Evolutionary conservation across 2,329 filamentous ascomycete genomes (phyloP).

Genomic region (Knufia fluminis): DNA sequence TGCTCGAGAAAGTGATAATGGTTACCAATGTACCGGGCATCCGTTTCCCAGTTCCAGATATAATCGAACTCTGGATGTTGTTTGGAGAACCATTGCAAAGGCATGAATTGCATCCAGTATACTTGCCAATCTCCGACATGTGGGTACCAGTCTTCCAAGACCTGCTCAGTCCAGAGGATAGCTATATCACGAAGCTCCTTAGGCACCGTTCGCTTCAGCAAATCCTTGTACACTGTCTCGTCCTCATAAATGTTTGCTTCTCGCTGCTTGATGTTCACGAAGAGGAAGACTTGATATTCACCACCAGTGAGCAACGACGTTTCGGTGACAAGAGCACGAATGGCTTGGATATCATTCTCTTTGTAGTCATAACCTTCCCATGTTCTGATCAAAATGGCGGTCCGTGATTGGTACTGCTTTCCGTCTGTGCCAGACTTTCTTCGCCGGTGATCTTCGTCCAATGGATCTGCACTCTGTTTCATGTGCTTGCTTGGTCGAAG

Average conservation of each 20-base stretch:
- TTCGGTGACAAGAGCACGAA: constrained; percentile 22
- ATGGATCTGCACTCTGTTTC: constrained; percentile 11
- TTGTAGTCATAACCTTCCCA: constrained; percentile 21
- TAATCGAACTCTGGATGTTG: constrained; percentile 56
- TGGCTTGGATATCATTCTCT: constrained; percentile 19
- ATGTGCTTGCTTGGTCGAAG: constrained; percentile 8
- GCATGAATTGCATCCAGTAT: constrained; percentile 52
- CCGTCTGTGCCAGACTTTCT: neutral
- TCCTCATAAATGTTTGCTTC: constrained; percentile 65
- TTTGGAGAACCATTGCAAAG: constrained; percentile 55
- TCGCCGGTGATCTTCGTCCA: constrained; percentile 3
- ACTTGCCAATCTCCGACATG: constrained; percentile 34
- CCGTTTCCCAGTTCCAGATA: constrained; percentile 65
- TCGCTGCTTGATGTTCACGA: constrained; percentile 69
- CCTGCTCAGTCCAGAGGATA: constrained; percentile 38
- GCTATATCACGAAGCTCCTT: constrained; percentile 29
- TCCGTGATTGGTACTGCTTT: constrained; percentile 14
- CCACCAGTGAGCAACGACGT: constrained; percentile 63
- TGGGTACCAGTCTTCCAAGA: constrained; percentile 19
- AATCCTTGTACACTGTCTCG: constrained; percentile 54
- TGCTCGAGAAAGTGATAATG: constrained; percentile 68
- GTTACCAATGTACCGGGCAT: constrained; percentile 55
- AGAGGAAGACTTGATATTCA: constrained; percentile 67
- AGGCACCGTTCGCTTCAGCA: constrained; percentile 31
- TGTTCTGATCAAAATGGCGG: constrained; percentile 21